Percentiles rank a stretch among this genome's conserved stretches.
Evolutionary conservation across 164 flowering plant species (phyloP).

Genomic region (Hamamelis virginiana): DNA sequence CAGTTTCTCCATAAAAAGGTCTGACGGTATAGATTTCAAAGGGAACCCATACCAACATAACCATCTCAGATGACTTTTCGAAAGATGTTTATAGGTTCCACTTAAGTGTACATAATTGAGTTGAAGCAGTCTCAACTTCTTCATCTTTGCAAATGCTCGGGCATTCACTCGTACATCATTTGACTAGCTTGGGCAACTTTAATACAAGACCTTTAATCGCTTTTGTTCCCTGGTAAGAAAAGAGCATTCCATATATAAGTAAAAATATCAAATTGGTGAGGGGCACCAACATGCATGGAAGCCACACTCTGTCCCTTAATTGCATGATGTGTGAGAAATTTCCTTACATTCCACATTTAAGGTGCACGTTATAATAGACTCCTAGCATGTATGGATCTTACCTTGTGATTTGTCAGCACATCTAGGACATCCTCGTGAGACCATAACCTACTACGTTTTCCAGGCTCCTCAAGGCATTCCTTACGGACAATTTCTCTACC

Average conservation of each 20-base stretch:
- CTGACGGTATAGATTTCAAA: conserved; percentile 11
- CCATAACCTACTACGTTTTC: conserved; percentile 26
- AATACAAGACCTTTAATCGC: conserved; percentile 17
- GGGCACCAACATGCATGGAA: too few species aligned
- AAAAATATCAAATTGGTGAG: too few species aligned
- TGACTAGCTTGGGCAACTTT: background rate
- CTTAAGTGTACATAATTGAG: background rate
- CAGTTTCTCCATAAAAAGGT: conserved; percentile 8
- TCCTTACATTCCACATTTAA: too few species aligned
- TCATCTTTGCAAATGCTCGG: conserved; percentile 9
- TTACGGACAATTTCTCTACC: conserved; percentile 23
- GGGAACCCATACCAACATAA: conserved; percentile 22
- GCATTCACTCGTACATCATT: background rate
- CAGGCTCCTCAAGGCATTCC: conserved; percentile 15
- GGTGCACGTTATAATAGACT: too few species aligned
- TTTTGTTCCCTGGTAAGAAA: conserved; percentile 20
- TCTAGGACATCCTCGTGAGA: conserved; percentile 10
- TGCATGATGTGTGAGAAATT: background rate
- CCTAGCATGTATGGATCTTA: conserved; percentile 10
- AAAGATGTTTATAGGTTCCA: conserved; percentile 1
- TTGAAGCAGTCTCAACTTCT: conserved; percentile 16
- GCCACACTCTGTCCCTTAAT: background rate
- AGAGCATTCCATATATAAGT: too few species aligned
- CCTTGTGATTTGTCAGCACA: conserved; percentile 10
- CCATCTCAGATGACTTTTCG: conserved; percentile 13